Percentiles rank a stretch among this genome's conserved stretches.
These are phyloP conservation scores for Peterozyma xylosa DNA, from an alignment of 805 yeast genomes.

Conservation along the genomic window DNA sequence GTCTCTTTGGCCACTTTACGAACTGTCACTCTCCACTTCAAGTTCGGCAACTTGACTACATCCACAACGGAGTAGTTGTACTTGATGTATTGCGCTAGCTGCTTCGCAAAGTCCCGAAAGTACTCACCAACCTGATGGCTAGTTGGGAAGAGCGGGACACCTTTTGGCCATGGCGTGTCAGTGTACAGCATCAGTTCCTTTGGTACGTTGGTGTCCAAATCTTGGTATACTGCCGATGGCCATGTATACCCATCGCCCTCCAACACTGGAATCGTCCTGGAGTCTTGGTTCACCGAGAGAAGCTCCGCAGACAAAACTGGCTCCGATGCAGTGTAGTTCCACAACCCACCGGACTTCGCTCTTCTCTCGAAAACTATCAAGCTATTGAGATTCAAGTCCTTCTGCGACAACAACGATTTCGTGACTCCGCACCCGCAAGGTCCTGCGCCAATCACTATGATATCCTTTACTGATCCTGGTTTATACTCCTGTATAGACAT, in stretches of 20 bases:
- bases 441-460: conserved; percentile 74
- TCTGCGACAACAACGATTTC: conserved; percentile 51
- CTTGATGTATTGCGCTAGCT: conserved; percentile 27
- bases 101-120: conserved; percentile 40
- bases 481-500: no score
- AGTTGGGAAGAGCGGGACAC: conserved; percentile 42
- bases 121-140: conserved; percentile 53
- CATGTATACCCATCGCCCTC: conserved; percentile 20
- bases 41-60: conserved; percentile 18
- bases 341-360: conserved; percentile 23
- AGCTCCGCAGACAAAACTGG: conserved; percentile 16
- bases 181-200: conserved; percentile 58
- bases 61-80: conserved; percentile 39
- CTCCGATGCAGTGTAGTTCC: conserved; percentile 21
- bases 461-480: conserved; percentile 17
- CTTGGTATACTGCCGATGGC: conserved; percentile 53
- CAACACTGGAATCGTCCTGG: conserved; percentile 11
- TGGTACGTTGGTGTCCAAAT: conserved; percentile 63
- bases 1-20: conserved; percentile 22
- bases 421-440: conserved; percentile 64
- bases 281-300: not conserved
- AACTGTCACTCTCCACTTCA: conserved; percentile 36
- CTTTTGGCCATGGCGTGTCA: conserved; percentile 38
- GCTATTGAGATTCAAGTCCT: conserved; percentile 21
- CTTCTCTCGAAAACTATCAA: conserved; percentile 20